Conservation (phyloP, 2,329 filamentous ascomycete genomes). For the Ophiostoma pallidulum region DNA sequence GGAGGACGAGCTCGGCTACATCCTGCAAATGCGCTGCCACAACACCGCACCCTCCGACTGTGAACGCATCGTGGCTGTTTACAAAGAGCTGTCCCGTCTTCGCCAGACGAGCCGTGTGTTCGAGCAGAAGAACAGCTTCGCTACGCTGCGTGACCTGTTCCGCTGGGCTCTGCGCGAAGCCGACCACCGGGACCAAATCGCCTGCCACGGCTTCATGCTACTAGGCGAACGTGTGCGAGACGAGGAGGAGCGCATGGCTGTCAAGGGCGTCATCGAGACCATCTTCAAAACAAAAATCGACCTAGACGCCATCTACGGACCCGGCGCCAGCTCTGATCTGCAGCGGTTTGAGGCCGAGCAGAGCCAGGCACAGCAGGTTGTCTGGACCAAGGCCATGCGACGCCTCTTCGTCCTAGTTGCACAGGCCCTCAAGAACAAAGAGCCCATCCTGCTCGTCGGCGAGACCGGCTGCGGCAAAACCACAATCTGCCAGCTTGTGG, state of each 20-base stretch:
- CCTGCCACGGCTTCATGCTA: constrained; percentile 90
- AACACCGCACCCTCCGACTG: constrained; percentile 87
- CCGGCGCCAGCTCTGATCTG: constrained; percentile 46
- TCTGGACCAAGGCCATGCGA: constrained; percentile 95
- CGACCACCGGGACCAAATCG: constrained; percentile 79
- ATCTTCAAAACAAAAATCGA: constrained; percentile 83
- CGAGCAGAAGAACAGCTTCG: constrained; percentile 95
- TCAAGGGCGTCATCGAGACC: constrained; percentile 80
- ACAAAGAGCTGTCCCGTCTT: constrained; percentile 81
- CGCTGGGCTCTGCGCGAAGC: constrained; percentile 84
- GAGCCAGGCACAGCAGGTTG: constrained; percentile 54
- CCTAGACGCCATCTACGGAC: constrained; percentile 61
- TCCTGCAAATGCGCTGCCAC: constrained; percentile 78
- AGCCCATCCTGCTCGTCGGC: constrained; percentile 87
- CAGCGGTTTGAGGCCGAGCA: constrained; percentile 35
- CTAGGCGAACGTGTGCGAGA: constrained; percentile 92
- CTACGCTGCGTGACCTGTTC: constrained; percentile 90
- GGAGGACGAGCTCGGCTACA: constrained; percentile 84
- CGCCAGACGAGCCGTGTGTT: constrained; percentile 87
- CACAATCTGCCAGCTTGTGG: constrained; percentile 85
- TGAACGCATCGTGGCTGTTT: constrained; percentile 81
- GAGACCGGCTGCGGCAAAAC: constrained; percentile 98
- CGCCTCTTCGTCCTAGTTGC: constrained; percentile 84
- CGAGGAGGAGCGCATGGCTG: constrained; percentile 70
- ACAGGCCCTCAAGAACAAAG: constrained; percentile 76